These are phyloP conservation scores for Penicillium ochrochloron DNA, from an alignment of 495 filamentous ascomycete genomes.

Conservation along the genomic window DNA sequence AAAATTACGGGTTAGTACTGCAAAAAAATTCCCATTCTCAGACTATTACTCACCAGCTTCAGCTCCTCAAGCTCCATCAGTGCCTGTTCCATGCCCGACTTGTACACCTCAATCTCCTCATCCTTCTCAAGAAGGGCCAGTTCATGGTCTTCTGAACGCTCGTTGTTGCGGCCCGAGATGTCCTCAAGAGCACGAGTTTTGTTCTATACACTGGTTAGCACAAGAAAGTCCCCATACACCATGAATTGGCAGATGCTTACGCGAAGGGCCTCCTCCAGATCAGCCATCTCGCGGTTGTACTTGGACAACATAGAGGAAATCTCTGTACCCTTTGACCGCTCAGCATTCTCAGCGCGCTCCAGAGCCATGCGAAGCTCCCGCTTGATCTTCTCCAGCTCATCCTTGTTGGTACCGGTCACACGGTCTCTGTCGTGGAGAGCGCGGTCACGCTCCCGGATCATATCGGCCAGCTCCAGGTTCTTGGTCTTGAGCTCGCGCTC, in stretches of 20 bases:
- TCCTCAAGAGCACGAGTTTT: constrained; percentile 92
- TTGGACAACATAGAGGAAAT: constrained; percentile 91
- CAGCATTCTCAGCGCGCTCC: constrained; percentile 90
- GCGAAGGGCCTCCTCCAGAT: constrained; percentile 89
- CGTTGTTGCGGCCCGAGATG: constrained; percentile 70
- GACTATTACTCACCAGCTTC: constrained; percentile 48
- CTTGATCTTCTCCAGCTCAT: constrained; percentile 94
- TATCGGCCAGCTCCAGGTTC: constrained; percentile 96
- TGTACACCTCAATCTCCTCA: constrained; percentile 95
- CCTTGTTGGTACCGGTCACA: constrained; percentile 79
- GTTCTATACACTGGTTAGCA: constrained; percentile 47
- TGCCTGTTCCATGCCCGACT: constrained; percentile 95
- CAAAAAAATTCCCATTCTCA: not conserved
- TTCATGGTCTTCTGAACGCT: constrained; percentile 85
- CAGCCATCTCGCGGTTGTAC: constrained; percentile 96
- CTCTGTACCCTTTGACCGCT: constrained; percentile 90
- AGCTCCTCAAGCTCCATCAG: constrained; percentile 89
- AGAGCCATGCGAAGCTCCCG: constrained; percentile 93
- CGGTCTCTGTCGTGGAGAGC: constrained; percentile 94
- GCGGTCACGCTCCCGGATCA: constrained; percentile 96
- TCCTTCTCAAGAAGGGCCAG: constrained; percentile 86
- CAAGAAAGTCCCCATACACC: not conserved
- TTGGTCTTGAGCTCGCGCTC: constrained; percentile 98
- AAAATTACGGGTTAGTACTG: not conserved
- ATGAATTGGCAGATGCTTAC: constrained; percentile 33